Evolutionary conservation across 2,329 filamentous ascomycete species (phyloP).

Genomic region (Stemphylium lycopersici): DNA sequence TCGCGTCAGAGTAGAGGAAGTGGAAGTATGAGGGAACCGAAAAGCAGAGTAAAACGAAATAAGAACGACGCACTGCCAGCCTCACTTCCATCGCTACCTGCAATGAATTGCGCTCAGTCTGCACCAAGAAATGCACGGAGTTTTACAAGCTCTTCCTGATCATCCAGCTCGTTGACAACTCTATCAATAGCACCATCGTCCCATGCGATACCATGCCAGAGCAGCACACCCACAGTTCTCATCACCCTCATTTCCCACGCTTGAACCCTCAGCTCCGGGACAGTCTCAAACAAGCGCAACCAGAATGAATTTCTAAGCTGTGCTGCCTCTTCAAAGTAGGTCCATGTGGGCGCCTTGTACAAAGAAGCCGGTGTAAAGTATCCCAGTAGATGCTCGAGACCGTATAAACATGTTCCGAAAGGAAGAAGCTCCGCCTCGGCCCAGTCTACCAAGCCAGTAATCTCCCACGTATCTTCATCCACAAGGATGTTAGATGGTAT

Average conservation of each 20-base stretch:
- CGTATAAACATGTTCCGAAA: conserved; percentile 66
- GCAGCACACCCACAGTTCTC: conserved; percentile 61
- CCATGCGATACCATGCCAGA: conserved; percentile 70
- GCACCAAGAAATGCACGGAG: conserved; percentile 52
- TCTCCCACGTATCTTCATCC: conserved; percentile 48
- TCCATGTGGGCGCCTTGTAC: conserved; percentile 9
- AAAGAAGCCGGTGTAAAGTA: conserved; percentile 39
- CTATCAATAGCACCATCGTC: conserved; percentile 65
- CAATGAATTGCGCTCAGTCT: not conserved
- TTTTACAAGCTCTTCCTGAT: conserved; percentile 61
- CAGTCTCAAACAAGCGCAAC: conserved; percentile 46
- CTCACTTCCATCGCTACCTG: not conserved
- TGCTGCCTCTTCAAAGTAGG: conserved; percentile 55
- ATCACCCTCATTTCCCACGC: conserved; percentile 51
- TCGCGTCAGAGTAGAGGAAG: not conserved
- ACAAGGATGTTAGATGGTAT: conserved; percentile 65
- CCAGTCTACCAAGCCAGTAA: conserved; percentile 68
- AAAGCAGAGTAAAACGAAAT: not conserved
- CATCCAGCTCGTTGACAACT: conserved; percentile 59
- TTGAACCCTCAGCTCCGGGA: conserved; percentile 46
- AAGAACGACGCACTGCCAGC: not conserved
- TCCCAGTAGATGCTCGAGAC: conserved; percentile 65
- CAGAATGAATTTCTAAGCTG: conserved; percentile 60
- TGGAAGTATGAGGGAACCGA: not conserved
- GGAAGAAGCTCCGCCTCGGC: conserved; percentile 67